Evolutionary conservation across 139 green algal species (phyloP), one percentile per base, ranked within the genome.

Genomic region (Micromonas pusilla): DNA sequence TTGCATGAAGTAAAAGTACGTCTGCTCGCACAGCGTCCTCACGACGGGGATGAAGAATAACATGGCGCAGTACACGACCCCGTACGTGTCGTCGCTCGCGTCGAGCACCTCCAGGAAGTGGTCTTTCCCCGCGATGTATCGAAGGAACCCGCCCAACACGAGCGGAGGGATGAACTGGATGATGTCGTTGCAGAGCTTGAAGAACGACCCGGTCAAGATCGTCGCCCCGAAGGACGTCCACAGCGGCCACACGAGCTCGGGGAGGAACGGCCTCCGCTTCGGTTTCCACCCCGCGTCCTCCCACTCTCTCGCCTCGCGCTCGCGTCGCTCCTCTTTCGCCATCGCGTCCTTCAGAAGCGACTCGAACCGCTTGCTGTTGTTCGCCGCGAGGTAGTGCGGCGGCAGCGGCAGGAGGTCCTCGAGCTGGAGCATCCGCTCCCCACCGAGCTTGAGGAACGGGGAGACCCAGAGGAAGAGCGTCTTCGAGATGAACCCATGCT

Each of bases 81-180:
- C 68, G 5, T 62, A 53, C 68, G 23, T 21, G 19, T 38, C 53
- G 1, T 75, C 68, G 37, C 68, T 62, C 20, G 28, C 37, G 68
- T 36, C 23, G 26, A 30, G 37, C 52, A 60, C 37, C 34, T 26
- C 5, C 4, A 75, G 30, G 38, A 63, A 75, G 30, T 75, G 52
- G 19, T 31, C 20, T 36, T 75, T 62, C 19, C 68, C 37, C 3
- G 68, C 68, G 3, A 75, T 32, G 68, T 75, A 75, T 5, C 38
- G 37, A 30, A 75, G 30, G 5, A 63, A 75, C 19, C 68, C 68
- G 20, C 37, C 31, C 37, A 75, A 33, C 19, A 75, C 38, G 26
- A 75, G 4, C 16, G 68, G 37, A n/a, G 68, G 68, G n/a, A 75
- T 23, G 53, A 75, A 75, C 68, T 75, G 68, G 13, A 75, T 65